Evolutionary conservation across 768 basidiomycete genomes (phyloP), one percentile per base, ranked within the genome.

Genomic region (Psilocybe sp.): DNA sequence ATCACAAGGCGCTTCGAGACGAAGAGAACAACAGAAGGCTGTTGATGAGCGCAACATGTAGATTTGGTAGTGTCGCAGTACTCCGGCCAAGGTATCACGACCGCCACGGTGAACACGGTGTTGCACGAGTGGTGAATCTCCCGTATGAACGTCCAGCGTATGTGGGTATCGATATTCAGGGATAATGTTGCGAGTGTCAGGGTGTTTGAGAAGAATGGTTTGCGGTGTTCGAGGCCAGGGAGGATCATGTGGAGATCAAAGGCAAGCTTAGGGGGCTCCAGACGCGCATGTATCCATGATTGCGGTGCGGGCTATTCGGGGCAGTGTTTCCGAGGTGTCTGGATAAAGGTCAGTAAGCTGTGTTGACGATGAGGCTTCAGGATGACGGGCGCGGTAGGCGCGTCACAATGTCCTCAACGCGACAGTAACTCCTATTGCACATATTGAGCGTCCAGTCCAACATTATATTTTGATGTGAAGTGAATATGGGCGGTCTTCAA

Each of bases 31-130:
- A 63, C 13, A 55, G 47, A 7, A n/a, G n/a, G n/a, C 3, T 28
- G 3, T 28, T 3, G 7, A 4, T 28, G 23, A 28, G 4, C 23
- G 23, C 23, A 28, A 7, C 10, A 16, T 10, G n/a, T 58, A 86
- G 87, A 85, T 59, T 87, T 76, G 53, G 64, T 89, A 37, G 76
- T 73, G 5, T 71, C 80, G 13, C 77, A 75, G 32, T 78, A 85
- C 59, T 86, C 88, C 50, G 74, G 85, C 28, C 73, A 68, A 55
- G 86, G 87, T 0, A 87, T 90, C 53, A 89, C 89, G 89, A 77
- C 78, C 16, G 80, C 77, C n/a, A 85, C 77, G 0, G 59, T 90
- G 31, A 65, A 64, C 7, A 76, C 75, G 5, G 42, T 91, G 31
- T 46, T 89, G 39, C 59, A 75, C 14, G 59, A 73, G 8, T 88